Percentiles rank a stretch among this genome's conserved stretches.
Conservation (phyloP, 257 asterid species). For the Solanum infundibuliforme region DNA sequence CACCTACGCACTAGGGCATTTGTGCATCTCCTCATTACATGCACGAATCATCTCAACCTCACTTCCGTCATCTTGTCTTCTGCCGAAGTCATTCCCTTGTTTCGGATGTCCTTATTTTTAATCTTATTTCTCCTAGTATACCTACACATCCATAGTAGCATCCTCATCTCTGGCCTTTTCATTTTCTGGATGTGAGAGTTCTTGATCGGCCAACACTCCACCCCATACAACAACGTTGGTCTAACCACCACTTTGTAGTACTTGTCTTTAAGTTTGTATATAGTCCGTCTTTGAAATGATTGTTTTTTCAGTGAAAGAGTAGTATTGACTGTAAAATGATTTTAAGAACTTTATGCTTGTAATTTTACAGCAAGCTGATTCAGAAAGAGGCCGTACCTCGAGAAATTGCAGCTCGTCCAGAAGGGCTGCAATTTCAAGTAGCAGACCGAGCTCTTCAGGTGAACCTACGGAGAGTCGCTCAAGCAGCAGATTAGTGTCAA, state of each 20-base stretch:
- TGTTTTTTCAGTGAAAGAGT: not conserved
- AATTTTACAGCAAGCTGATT: conserved; percentile 48
- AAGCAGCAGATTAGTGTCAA: conserved; percentile 17
- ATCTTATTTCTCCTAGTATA: not conserved
- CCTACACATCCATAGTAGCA: not conserved
- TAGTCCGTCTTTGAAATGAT: not conserved
- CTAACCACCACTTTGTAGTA: not conserved
- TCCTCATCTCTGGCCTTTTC: not conserved
- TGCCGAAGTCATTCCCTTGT: not conserved
- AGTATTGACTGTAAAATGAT: not conserved
- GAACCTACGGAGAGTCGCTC: conserved; percentile 38
- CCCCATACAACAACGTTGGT: not conserved
- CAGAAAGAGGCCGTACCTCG: conserved; percentile 52
- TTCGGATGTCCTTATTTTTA: not conserved
- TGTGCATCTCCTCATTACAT: not conserved
- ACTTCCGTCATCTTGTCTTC: not conserved
- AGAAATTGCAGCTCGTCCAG: conserved; percentile 64
- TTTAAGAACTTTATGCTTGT: not conserved
- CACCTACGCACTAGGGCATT: not conserved
- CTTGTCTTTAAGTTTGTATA: not conserved
- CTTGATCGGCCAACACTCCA: not conserved
- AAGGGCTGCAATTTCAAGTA: conserved; percentile 44
- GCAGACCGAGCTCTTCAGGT: conserved; percentile 47
- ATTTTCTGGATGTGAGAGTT: not conserved
- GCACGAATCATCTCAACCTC: not conserved